Conservation (phyloP, 352 stramenopile species). For the Phytophthora fragariae region DNA sequence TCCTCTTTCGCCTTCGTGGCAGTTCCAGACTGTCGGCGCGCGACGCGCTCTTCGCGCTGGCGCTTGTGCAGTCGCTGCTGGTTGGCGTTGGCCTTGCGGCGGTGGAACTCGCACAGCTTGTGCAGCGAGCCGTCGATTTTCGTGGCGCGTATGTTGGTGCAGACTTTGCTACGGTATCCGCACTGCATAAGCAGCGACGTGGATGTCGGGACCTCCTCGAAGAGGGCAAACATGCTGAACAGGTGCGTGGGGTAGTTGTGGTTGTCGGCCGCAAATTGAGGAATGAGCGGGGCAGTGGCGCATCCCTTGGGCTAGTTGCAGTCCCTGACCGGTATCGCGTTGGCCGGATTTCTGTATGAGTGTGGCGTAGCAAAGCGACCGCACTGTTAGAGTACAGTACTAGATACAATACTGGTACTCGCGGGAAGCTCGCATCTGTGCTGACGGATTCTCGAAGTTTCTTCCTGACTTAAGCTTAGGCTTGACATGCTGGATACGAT, state of each 20-base stretch:
- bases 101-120: slow-evolving; percentile 66
- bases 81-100: slow-evolving; percentile 58
- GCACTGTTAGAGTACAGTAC: slow-evolving; percentile 1
- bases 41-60: slow-evolving; percentile 23
- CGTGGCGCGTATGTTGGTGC: slow-evolving; percentile 45
- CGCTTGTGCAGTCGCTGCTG: slow-evolving; percentile 56
- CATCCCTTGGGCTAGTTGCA: slow-evolving; percentile 2
- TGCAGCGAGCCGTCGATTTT: slow-evolving; percentile 61
- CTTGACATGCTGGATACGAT: not conserved
- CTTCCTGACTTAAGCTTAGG: not conserved
- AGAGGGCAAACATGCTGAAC: slow-evolving; percentile 24
- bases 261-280: slow-evolving; percentile 26
- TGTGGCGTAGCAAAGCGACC: not conserved
- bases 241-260: slow-evolving; percentile 13
- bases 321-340: not conserved
- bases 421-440: not conserved
- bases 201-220: slow-evolving; percentile 26
- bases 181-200: slow-evolving; percentile 29
- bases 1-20: not conserved
- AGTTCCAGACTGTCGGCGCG: not conserved
- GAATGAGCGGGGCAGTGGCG: slow-evolving; percentile 8
- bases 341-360: slow-evolving; percentile 4
- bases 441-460: slow-evolving; percentile 7
- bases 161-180: slow-evolving; percentile 60
- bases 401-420: not conserved